Base-by-base conservation (phyloP, 176 grass and related monocot genomes). In the Avena eriantha region DNA sequence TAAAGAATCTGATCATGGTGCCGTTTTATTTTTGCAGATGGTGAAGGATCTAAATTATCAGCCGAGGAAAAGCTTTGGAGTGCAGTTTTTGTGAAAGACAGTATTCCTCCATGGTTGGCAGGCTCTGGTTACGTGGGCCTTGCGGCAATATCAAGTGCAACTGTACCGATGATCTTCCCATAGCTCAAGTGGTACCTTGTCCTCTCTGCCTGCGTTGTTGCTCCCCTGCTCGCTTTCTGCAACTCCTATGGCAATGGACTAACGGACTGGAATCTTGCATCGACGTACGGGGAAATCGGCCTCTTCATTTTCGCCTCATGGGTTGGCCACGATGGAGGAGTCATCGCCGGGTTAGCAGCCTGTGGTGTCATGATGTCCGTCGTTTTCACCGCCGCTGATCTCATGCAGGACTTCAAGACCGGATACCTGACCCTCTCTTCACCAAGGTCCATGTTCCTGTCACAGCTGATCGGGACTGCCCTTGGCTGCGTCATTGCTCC, bases 341-440 rank as follows among this genome's bases (percentile, higher is more conserved):
- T 98, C 46, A 82, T 98, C 10, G 95, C 90, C 0, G 93, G 93
- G 34, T 84, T 98, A 13, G 89, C 93, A 5, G 87, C 95, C 0
- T 98, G 95, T 4, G 95, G 95, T 54, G 91, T 98, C 81, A 93
- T 98, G 95, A 88, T 98, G 91, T 92, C 83, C 77, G 95, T 98
- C 1, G 93, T 98, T 26, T 83, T 87, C 3, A 95, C 87, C 3
- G 91, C 91, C 16, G 87, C 91, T 23, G 95, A 98, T 73, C 90
- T 98, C 80, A 98, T 95, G 95, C 91, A 95, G 47, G 95, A 98
- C 65, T 98, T 97, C 81, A 97, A 95, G 70, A n/a, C n/a, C n/a
- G n/a, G n/a, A n/a, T n/a, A n/a, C n/a, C n/a, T n/a, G n/a, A n/a
- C n/a, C n/a, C n/a, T n/a, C n/a, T n/a, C n/a, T n/a, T n/a, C n/a